Evolutionary conservation across 2,329 filamentous ascomycete species (phyloP), one percentile per base, ranked within the genome.

Genomic region (Ustulina deusta): DNA sequence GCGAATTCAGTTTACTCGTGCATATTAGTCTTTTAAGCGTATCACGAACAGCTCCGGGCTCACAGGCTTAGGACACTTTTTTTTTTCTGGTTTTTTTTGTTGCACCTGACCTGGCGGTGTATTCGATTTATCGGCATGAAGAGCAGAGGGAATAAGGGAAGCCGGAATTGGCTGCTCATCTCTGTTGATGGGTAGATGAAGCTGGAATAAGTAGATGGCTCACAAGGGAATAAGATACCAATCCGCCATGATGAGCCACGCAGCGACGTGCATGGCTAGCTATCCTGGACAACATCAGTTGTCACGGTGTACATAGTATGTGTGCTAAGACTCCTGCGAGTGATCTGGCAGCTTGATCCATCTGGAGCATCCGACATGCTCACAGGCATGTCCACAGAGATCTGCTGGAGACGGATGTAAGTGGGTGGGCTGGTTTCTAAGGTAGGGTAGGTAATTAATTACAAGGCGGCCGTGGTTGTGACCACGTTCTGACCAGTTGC

Each of bases 401-500:
- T 29, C 22, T 15, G 48, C 54, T 36, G 27, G 22, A 32, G 49
- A 32, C 7, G 36, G 17, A 48, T 15, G 44, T 29, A 29, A 32
- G 34, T 55, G 36, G 20, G 42, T 46, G 20, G 27, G 55, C 25
- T 15, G 40, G n/a, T n/a, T n/a, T 46, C 20, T 20, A 60, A 13
- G 27, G 57, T 49, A 49, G 6, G 46, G 22, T 46, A 22, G 11
- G 9, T 32, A 27, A 44, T 3, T n/a, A 7, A 54, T 61, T 65
- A 48, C 57, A 40, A 34, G 65, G 51, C 57, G 46, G 40, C 48
- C 34, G 17, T 69, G 42, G 27, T 32, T 20, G 59, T 63, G 44
- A 52, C 63, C 51, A 56, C 36, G 60, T 65, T 64, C 54, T 60
- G 61, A 20, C 55, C 40, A 56, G 60, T 64, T 59, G 54, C 54